Evolutionary conservation across 2,329 filamentous ascomycete genomes (phyloP), one percentile per base, ranked within the genome.

Genomic region (Dothiorella sarmentorum): DNA sequence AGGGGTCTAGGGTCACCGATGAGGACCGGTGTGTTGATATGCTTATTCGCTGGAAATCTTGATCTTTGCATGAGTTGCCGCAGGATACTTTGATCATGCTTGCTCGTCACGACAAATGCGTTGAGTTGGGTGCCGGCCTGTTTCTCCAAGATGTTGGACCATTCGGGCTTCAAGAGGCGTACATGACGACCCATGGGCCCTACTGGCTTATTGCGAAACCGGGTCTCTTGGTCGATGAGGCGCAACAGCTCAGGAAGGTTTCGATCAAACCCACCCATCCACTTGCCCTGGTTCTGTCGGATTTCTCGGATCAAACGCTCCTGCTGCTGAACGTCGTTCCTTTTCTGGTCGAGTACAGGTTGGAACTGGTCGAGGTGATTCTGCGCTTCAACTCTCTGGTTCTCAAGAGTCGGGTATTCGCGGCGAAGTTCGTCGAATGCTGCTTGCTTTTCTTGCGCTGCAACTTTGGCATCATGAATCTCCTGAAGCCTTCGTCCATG

Each of bases 151-250:
- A 96, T 85, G 0, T 84, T 82, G 1, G 87, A 88, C 94, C 94
- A 99, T 65, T 90, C 81, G 1, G 90, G 88, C 64, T 93, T 86
- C 33, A 85, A 76, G 22, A 99, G 77, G 63, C 85, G 86, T 53
- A 99, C 81, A 67, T 94, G 83, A 22, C 85, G 78, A 27, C 92
- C 94, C 13, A 97, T 78, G 0, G 94, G 94, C 0, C 94, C 94
- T 31, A 97, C 78, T 2, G 94, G 94, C 62, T 82, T 86, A 42
- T 82, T 76, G 22, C 78, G 76, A 68, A 95, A 97, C 0, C 85
- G 79, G 2, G 63, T 72, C 59, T 96, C 90, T n/a, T 78, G 76
- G 5, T 84, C 79, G 61, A 97, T 89, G n/a, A 81, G 81, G 56
- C 75, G 78, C 6, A 95, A 74, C 3, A 97, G 81, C 2, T 78